Conservation (phyloP, 1,139 yeast genomes). For the Lodderomyces parapsilosis region DNA sequence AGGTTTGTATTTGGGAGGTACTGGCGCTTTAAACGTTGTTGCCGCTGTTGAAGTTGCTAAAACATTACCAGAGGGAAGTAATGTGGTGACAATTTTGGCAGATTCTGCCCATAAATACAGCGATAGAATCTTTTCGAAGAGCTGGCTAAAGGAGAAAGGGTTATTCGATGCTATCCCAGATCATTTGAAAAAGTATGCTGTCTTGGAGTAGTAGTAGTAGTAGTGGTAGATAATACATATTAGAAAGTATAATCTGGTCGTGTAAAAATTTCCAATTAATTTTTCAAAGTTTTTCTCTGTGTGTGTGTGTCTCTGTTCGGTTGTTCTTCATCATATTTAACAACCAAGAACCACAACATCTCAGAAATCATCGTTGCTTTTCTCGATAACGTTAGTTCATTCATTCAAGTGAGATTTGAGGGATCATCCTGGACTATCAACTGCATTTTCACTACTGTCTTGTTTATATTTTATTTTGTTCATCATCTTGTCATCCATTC, state of each 20-base stretch:
- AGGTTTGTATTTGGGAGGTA: constrained; percentile 88
- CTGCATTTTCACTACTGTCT: not conserved
- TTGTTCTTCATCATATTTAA: no score
- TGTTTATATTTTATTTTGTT: no score
- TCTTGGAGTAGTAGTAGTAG: constrained; percentile 23
- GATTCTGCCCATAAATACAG: constrained; percentile 90
- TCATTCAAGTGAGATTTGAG: no score
- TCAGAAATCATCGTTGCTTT: no score
- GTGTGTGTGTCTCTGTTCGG: not conserved
- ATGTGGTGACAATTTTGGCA: constrained; percentile 80
- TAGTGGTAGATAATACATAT: constrained; percentile 1
- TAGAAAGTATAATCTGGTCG: no score
- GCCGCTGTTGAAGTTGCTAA: constrained; percentile 77
- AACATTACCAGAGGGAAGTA: constrained; percentile 74
- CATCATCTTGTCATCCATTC: no score
- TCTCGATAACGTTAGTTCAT: no score
- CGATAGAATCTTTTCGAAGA: constrained; percentile 71
- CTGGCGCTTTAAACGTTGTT: constrained; percentile 79
- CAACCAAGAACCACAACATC: no score
- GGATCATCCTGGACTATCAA: no score
- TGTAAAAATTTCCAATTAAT: constrained; percentile 4
- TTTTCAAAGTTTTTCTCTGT: no score
- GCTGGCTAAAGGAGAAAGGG: constrained; percentile 73
- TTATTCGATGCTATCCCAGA: constrained; percentile 68
- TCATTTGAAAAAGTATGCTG: constrained; percentile 64